These are phyloP conservation scores for Talaromyces sp. DNA, from an alignment of 2,329 filamentous ascomycete genomes.

Conservation along the genomic window DNA sequence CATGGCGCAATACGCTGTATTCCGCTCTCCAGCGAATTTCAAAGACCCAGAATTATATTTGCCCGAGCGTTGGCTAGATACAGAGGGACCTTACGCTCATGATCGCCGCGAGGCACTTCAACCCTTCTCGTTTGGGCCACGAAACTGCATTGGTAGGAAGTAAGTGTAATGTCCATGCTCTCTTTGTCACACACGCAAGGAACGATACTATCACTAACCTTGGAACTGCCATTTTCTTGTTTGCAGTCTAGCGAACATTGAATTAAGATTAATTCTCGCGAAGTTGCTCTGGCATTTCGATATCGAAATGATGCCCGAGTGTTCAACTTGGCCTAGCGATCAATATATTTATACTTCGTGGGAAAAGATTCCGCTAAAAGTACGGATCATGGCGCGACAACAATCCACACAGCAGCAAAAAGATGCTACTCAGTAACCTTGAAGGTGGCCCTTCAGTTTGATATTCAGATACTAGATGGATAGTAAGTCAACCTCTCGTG, in stretches of 20 bases:
- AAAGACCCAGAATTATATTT: constrained; percentile 46
- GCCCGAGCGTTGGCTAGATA: constrained; percentile 53
- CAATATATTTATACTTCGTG: constrained; percentile 44
- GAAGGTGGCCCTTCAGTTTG: too few species aligned
- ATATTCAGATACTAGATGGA: too few species aligned
- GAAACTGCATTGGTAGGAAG: constrained; percentile 55
- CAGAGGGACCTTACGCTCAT: constrained; percentile 35
- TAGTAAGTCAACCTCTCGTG: too few species aligned
- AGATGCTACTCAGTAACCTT: too few species aligned
- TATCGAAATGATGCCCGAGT: constrained; percentile 41
- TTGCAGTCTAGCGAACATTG: constrained; percentile 46
- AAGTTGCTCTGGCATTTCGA: constrained; percentile 55
- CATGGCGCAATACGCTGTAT: constrained; percentile 49
- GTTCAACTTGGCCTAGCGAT: constrained; percentile 39
- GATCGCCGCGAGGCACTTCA: constrained; percentile 52
- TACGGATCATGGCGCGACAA: too few species aligned
- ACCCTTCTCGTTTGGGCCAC: constrained; percentile 52
- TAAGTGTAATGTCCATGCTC: neutral
- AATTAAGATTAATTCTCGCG: constrained; percentile 54
- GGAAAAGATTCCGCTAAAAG: too few species aligned
- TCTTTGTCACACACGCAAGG: neutral
- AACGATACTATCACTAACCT: too few species aligned
- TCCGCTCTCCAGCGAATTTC: constrained; percentile 49
- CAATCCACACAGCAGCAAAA: too few species aligned
- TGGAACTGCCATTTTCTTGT: too few species aligned